phyloP scores from a whole-genome alignment of 495 filamentous ascomycete species.

The Glonium stellatum region DNA sequence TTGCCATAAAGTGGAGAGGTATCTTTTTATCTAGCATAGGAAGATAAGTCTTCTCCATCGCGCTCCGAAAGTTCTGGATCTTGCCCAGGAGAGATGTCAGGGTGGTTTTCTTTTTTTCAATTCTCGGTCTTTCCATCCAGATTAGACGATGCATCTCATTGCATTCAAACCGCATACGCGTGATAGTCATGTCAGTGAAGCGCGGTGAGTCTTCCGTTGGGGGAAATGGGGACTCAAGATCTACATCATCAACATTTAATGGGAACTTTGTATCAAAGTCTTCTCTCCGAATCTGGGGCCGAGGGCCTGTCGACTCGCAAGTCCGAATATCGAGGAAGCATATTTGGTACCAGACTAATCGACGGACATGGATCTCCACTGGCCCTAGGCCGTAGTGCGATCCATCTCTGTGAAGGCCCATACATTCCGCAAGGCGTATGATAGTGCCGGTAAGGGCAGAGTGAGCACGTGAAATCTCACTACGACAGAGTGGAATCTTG shows the following conservation, averaged over 20 bases:
- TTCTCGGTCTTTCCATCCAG: conserved; percentile 54
- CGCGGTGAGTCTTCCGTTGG: conserved; percentile 40
- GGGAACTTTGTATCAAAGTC: conserved; percentile 65
- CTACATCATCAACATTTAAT: conserved; percentile 58
- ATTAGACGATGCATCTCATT: conserved; percentile 64
- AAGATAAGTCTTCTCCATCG: conserved; percentile 54
- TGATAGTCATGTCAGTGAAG: conserved; percentile 62
- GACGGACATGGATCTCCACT: conserved; percentile 64
- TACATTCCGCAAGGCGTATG: conserved; percentile 66
- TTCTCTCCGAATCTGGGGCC: conserved; percentile 56
- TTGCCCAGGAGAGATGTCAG: conserved; percentile 51
- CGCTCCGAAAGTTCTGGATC: conserved; percentile 53
- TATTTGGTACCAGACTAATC: conserved; percentile 69
- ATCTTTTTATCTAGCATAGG: conserved; percentile 49
- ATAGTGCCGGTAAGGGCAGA: conserved; percentile 63
- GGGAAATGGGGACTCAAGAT: conserved; percentile 40
- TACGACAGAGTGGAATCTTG: conserved; percentile 62
- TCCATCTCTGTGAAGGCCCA: conserved; percentile 68
- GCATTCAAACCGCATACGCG: conserved; percentile 61
- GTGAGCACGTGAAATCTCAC: conserved; percentile 62
- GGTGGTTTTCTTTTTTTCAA: conserved; percentile 54
- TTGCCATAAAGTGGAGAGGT: conserved; percentile 54
- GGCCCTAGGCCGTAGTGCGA: conserved; percentile 52
- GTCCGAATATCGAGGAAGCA: conserved; percentile 70
- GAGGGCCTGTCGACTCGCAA: conserved; percentile 68